A percentile compares a stretch with the other conserved stretches of the same genome.
Evolutionary conservation across 164 flowering plant species (phyloP).

Genomic region (Chimonanthus salicifolius): DNA sequence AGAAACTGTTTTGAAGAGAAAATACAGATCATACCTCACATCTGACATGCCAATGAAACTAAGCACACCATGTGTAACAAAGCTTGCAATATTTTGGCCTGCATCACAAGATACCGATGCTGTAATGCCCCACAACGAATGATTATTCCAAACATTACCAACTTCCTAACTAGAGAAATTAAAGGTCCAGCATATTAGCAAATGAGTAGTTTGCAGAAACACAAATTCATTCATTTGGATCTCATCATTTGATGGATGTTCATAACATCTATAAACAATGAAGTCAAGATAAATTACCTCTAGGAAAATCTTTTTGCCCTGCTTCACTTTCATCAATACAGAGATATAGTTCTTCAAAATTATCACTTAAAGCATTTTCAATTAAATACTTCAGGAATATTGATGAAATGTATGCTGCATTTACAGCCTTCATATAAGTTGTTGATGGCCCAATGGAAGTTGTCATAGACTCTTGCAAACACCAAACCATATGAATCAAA

Average conservation of each 20-base stretch:
- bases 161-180: background rate
- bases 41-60: conserved; percentile 69
- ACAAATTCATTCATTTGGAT: background rate
- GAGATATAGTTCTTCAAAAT: conserved; percentile 57
- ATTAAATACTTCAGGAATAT: conserved; percentile 76
- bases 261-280: background rate
- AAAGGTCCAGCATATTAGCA: background rate
- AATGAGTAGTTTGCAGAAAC: background rate
- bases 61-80: conserved; percentile 61
- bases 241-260: background rate
- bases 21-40: conserved; percentile 49
- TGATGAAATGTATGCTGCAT: conserved; percentile 73
- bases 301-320: conserved; percentile 28
- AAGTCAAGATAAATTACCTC: conserved; percentile 32
- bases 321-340: conserved; percentile 64
- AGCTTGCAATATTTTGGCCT: conserved; percentile 57
- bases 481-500: conserved; percentile 69
- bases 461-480: conserved; percentile 72
- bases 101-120: conserved; percentile 14
- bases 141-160: background rate
- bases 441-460: conserved; percentile 36
- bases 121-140: background rate
- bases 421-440: conserved; percentile 54
- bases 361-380: conserved; percentile 65
- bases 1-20: conserved; percentile 3